Evolutionary conservation across 2,329 filamentous ascomycete species (phyloP).

Genomic region (Diaporthe sp.): DNA sequence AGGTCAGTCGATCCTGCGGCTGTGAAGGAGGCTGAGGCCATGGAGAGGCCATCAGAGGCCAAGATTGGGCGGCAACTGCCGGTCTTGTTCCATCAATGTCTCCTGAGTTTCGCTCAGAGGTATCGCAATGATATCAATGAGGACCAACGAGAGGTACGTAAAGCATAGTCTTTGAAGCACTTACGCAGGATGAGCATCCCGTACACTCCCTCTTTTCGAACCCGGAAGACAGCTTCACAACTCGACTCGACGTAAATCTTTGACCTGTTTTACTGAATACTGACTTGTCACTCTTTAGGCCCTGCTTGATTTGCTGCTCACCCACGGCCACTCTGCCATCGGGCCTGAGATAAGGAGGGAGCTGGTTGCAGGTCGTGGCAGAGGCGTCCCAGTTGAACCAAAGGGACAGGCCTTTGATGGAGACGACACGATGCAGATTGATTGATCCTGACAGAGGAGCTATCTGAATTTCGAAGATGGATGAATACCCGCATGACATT

Average conservation of each 20-base stretch:
- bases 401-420: conserved; percentile 70
- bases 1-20: conserved; percentile 73
- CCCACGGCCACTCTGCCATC: conserved; percentile 87
- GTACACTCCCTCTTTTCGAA: no score
- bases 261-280: background rate
- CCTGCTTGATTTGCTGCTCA: conserved; percentile 85
- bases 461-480: background rate
- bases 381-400: conserved; percentile 77
- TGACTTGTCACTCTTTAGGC: conserved; percentile 59
- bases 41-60: conserved; percentile 54
- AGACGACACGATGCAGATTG: conserved; percentile 92
- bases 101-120: conserved; percentile 91
- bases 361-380: conserved; percentile 85
- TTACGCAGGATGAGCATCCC: background rate
- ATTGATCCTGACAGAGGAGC: conserved; percentile 42
- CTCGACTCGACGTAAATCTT: background rate
- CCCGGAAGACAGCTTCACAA: no score
- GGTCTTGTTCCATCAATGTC: conserved; percentile 95
- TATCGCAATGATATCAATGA: conserved; percentile 98
- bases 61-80: conserved; percentile 68
- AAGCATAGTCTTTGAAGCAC: background rate
- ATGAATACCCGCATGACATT: conserved; percentile 26
- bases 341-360: conserved; percentile 92
- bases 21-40: conserved; percentile 64
- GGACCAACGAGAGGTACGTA: conserved; percentile 75